A percentile compares a stretch with the other conserved stretches of the same genome.
phyloP scores from a whole-genome alignment of 2,329 filamentous ascomycete species.

The Neofusicoccum sp. region DNA sequence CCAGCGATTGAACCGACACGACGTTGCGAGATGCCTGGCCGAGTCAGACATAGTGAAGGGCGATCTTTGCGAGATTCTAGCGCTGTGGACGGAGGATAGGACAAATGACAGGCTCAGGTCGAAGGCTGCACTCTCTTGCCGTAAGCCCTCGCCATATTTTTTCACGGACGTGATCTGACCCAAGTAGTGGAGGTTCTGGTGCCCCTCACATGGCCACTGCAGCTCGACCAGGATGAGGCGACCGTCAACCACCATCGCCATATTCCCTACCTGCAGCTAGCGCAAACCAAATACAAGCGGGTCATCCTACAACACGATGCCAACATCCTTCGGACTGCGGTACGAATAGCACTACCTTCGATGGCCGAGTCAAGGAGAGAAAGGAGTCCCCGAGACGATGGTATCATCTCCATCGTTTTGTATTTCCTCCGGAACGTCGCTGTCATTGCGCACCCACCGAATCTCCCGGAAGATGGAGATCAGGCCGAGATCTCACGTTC shows the following conservation, averaged over 20 bases:
- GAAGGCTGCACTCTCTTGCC: slow-evolving; percentile 76
- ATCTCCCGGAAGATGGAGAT: slow-evolving; percentile 77
- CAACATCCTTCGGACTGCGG: slow-evolving; percentile 74
- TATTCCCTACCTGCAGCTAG: slow-evolving; percentile 81
- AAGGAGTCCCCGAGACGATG: slow-evolving; percentile 76
- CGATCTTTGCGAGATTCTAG: slow-evolving; percentile 85
- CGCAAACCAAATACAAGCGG: slow-evolving; percentile 86
- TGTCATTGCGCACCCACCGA: slow-evolving; percentile 73
- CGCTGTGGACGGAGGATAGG: slow-evolving; percentile 73
- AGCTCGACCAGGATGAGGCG: slow-evolving; percentile 74
- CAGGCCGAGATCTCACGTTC: slow-evolving; percentile 87
- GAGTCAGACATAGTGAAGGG: slow-evolving; percentile 90
- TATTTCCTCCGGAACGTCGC: slow-evolving; percentile 88
- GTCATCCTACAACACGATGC: slow-evolving; percentile 81
- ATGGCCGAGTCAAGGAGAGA: slow-evolving; percentile 79
- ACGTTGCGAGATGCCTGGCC: slow-evolving; percentile 88
- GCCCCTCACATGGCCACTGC: slow-evolving; percentile 90
- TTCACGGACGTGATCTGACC: slow-evolving; percentile 23
- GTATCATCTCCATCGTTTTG: slow-evolving; percentile 85
- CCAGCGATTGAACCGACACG: slow-evolving; percentile 87
- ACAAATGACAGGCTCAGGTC: slow-evolving; percentile 73
- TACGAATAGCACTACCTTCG: slow-evolving; percentile 78
- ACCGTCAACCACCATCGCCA: slow-evolving; percentile 92
- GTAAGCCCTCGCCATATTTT: slow-evolving; percentile 35
- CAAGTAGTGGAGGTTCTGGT: slow-evolving; percentile 75